Evolutionary conservation across 306 rosid species (phyloP), one percentile per base, ranked within the genome.

Genomic region (Canavalia gladiata): DNA sequence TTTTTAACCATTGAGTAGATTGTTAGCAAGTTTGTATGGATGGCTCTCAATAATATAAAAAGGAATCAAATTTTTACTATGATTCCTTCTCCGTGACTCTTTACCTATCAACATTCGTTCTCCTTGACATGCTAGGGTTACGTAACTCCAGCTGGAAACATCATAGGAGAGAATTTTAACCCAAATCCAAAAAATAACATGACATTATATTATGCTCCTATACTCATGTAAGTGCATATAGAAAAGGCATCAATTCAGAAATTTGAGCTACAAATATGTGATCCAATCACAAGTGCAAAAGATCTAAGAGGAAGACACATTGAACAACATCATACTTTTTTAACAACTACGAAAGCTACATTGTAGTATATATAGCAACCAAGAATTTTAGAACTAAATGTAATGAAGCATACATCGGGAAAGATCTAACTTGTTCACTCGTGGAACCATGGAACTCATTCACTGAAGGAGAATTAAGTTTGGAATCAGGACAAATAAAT

Each of bases 101-200:
- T 18, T 18, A 18, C 25, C 25, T 18, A 18, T 18, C 25, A 18
- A 18, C 25, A 18, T 18, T 18, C 25, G 25, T 18, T 18, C 94
- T 87, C 83, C 55, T 91, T 63, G 98, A 94, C 71, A 78, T 88
- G 83, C 84, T 84, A 77, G 91, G 87, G 74, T 90, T 94, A 94
- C 98, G 73, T 94, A 94, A 63, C 98, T 94, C 87, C 83, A 83
- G 25, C 25, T 18, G 81, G 33, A 85, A 80, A 70, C 3, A 81
- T 37, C 78, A 84, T 42, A 79, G 33, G 13, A 47, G 25, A 30
- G 52, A 75, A 39, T 54, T 82, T 35, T 62, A 46, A 56, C 71
- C 54, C 18, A 56, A 64, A 47, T 69, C 8, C 7, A 2, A 6
- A 74, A 1, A 18, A 18, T 18, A 18, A 18, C 25, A 37, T 58